Evolutionary conservation across 2,329 filamentous ascomycete genomes (phyloP).

Genomic region (Aspergillus latus): DNA sequence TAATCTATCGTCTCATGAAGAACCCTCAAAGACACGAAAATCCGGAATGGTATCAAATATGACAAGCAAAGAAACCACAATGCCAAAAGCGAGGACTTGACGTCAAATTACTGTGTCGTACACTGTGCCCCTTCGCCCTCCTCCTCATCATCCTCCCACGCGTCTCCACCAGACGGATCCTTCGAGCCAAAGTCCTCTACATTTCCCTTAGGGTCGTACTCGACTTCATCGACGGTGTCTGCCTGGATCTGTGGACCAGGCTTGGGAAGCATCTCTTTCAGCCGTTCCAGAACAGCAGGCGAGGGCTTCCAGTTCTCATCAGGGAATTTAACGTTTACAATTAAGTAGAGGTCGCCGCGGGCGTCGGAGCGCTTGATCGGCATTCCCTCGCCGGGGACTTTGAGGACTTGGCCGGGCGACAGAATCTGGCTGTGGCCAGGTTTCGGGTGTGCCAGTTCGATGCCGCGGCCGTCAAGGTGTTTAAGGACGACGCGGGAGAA

Average conservation of each 20-base stretch:
- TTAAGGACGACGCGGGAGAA: conserved; percentile 89
- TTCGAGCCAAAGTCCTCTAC: conserved; percentile 65
- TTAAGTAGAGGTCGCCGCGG: conserved; percentile 83
- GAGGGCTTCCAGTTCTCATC: conserved; percentile 78
- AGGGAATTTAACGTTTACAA: conserved; percentile 85
- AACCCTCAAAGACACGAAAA: conserved; percentile 7
- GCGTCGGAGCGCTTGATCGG: conserved; percentile 80
- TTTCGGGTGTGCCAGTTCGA: conserved; percentile 73
- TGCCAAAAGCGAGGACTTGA: conserved; percentile 5
- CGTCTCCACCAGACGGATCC: conserved; percentile 43
- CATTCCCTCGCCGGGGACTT: conserved; percentile 90
- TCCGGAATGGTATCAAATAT: conserved; percentile 10
- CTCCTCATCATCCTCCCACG: conserved; percentile 53
- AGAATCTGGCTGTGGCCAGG: conserved; percentile 72
- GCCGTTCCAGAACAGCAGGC: conserved; percentile 66
- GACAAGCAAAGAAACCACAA: conserved; percentile 10
- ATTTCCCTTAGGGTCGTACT: conserved; percentile 78
- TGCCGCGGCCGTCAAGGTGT: conserved; percentile 90
- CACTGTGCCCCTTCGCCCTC: conserved; percentile 50
- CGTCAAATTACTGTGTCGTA: conserved; percentile 44
- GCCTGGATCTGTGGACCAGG: conserved; percentile 62
- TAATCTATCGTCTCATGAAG: conserved; percentile 22
- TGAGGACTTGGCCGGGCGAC: conserved; percentile 79
- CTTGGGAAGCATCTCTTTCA: conserved; percentile 73
- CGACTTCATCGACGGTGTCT: conserved; percentile 80